Percentiles rank a stretch among this genome's conserved stretches.
Conservation (phyloP, 148 eudicot species). For the Persicaria tinctoria region DNA sequence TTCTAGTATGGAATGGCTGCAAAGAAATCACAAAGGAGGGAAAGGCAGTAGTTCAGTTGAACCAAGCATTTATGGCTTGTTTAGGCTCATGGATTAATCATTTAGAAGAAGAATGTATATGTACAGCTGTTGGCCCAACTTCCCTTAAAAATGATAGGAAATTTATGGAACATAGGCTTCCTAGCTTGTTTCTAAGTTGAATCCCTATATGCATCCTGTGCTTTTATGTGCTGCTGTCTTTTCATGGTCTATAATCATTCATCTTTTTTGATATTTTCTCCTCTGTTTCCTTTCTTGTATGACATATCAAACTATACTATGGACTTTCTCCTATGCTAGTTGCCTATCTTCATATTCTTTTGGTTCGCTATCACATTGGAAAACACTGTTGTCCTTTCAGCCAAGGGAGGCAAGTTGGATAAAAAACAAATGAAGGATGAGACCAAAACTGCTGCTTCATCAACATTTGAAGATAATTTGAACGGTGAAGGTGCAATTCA, state of each 20-base stretch:
- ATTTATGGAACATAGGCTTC: neutral
- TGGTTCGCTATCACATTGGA: neutral
- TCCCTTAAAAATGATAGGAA: neutral
- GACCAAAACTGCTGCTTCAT: slow-evolving; percentile 9
- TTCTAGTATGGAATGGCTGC: neutral
- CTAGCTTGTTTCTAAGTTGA: neutral
- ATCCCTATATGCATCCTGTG: neutral
- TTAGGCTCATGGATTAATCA: neutral
- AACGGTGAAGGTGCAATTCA: slow-evolving; percentile 15
- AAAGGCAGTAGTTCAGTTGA: neutral
- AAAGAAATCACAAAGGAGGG: neutral
- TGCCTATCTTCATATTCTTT: neutral
- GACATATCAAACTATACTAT: neutral
- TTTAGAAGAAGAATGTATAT: neutral
- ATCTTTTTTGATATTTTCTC: neutral
- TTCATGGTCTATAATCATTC: neutral
- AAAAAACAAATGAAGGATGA: slow-evolving; percentile 15
- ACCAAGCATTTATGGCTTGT: neutral
- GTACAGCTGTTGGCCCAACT: neutral
- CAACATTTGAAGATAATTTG: slow-evolving; percentile 16
- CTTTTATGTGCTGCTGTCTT: neutral
- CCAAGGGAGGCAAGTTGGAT: slow-evolving; percentile 7
- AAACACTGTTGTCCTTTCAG: slow-evolving; percentile 4
- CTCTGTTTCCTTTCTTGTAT: neutral
- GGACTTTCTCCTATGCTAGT: neutral